These are phyloP conservation scores for Colletotrichum sp. DNA, from an alignment of 2,329 filamentous ascomycete genomes.

Conservation along the genomic window DNA sequence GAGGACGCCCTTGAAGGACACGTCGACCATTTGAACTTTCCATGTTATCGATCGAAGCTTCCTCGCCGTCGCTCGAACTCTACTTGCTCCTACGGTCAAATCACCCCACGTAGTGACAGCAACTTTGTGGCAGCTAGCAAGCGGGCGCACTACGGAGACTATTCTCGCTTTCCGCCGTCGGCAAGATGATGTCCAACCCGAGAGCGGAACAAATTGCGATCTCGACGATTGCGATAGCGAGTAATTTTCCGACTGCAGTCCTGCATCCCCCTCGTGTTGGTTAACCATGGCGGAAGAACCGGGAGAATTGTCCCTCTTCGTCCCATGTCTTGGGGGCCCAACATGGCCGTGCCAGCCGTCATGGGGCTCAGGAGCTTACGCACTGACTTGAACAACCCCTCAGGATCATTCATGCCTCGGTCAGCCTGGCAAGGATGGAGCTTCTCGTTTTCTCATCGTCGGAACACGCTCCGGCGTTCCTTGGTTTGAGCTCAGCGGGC, in stretches of 20 bases:
- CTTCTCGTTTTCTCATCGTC: neutral
- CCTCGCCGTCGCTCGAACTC: neutral
- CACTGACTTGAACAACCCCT: neutral
- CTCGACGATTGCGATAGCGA: neutral
- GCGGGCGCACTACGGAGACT: neutral
- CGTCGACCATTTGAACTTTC: neutral
- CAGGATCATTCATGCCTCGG: neutral
- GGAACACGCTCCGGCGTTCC: neutral
- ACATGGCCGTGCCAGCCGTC: neutral
- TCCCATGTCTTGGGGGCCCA: neutral
- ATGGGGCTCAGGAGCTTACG: neutral
- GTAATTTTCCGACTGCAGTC: accelerated
- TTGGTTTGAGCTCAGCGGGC: neutral
- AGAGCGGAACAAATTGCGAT: neutral
- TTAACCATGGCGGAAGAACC: neutral
- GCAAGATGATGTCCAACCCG: neutral
- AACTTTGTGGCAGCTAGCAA: neutral
- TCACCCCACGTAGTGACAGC: accelerated
- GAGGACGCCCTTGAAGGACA: neutral
- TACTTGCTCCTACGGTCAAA: neutral
- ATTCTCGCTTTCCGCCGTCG: neutral
- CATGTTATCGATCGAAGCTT: neutral
- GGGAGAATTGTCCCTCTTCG: neutral
- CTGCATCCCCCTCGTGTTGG: neutral
- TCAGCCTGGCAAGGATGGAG: neutral